Percentiles rank a stretch among this genome's conserved stretches.
These are phyloP conservation scores for Scedosporium boydii DNA, from an alignment of 2,329 filamentous ascomycete species.

Conservation along the genomic window DNA sequence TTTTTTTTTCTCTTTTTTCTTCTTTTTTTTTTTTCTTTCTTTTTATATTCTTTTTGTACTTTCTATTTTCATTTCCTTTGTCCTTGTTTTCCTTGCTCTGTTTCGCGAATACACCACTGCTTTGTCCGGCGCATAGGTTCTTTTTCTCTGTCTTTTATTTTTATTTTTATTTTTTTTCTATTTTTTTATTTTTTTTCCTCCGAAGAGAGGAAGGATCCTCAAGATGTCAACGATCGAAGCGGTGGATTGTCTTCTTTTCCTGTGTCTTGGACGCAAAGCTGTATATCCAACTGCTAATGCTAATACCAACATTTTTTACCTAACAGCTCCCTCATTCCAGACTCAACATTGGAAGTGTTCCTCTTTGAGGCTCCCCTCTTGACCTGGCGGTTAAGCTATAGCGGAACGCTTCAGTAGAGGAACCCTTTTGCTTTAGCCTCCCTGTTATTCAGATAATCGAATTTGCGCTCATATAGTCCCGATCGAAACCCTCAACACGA, in stretches of 20 bases:
- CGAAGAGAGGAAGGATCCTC: background rate
- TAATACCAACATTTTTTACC: background rate
- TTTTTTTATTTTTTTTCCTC: background rate
- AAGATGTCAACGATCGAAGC: background rate
- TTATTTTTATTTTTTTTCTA: background rate
- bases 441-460: too few relatives aligned
- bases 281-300: slow-evolving; percentile 6
- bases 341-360: background rate
- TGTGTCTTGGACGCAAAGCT: background rate
- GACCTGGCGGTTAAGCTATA: background rate
- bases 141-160: background rate
- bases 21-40: background rate
- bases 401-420: too few relatives aligned
- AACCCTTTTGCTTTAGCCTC: too few relatives aligned
- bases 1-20: background rate
- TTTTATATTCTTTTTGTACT: background rate
- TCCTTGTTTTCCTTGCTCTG: background rate
- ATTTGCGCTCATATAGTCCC: too few relatives aligned
- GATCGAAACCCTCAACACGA: too few relatives aligned
- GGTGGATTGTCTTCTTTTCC: background rate
- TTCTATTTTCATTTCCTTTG: background rate
- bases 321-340: slow-evolving; percentile 2
- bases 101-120: background rate
- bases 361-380: background rate
- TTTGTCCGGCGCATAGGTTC: background rate